A percentile compares a stretch with the other conserved stretches of the same genome.
These are phyloP conservation scores for Ustilago trichophora DNA, from an alignment of 1,284 basidiomycete genomes.

Conservation along the genomic window DNA sequence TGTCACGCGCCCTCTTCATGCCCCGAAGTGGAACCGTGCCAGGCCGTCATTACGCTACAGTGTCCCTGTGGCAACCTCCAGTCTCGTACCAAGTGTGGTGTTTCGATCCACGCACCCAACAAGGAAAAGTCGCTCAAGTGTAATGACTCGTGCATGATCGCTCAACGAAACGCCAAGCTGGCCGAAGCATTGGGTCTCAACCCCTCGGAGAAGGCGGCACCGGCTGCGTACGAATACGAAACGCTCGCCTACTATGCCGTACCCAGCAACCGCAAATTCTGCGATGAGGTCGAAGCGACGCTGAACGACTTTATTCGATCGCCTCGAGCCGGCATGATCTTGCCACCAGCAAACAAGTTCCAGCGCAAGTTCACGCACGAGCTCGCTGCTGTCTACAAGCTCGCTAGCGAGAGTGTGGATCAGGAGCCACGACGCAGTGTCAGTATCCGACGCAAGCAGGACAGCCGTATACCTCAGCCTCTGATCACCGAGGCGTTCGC, in stretches of 20 bases:
- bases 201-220: slow-evolving; percentile 39
- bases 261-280: slow-evolving; percentile 48
- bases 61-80: slow-evolving; percentile 63
- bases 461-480: slow-evolving; percentile 53
- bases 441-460: slow-evolving; percentile 54
- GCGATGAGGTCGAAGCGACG: slow-evolving; percentile 54
- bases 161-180: slow-evolving; percentile 62
- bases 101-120: slow-evolving; percentile 43
- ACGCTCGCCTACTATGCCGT: slow-evolving; percentile 53
- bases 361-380: slow-evolving; percentile 60
- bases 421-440: slow-evolving; percentile 55
- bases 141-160: slow-evolving; percentile 60
- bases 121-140: slow-evolving; percentile 57
- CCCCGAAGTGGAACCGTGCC: slow-evolving; percentile 57
- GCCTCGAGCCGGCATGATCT: slow-evolving; percentile 53
- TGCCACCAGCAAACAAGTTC: slow-evolving; percentile 48
- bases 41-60: slow-evolving; percentile 55
- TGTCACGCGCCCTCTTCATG: slow-evolving; percentile 64
- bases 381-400: slow-evolving; percentile 52
- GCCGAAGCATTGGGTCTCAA: slow-evolving; percentile 64
- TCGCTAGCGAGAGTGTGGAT: slow-evolving; percentile 57
- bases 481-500: slow-evolving; percentile 54
- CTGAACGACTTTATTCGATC: slow-evolving; percentile 63
- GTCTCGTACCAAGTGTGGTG: slow-evolving; percentile 50
- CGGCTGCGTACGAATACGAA: slow-evolving; percentile 41